Percentiles rank a stretch among this genome's conserved stretches.
phyloP scores from a whole-genome alignment of 1,284 basidiomycete species.

The Cryptococcus sp. region DNA sequence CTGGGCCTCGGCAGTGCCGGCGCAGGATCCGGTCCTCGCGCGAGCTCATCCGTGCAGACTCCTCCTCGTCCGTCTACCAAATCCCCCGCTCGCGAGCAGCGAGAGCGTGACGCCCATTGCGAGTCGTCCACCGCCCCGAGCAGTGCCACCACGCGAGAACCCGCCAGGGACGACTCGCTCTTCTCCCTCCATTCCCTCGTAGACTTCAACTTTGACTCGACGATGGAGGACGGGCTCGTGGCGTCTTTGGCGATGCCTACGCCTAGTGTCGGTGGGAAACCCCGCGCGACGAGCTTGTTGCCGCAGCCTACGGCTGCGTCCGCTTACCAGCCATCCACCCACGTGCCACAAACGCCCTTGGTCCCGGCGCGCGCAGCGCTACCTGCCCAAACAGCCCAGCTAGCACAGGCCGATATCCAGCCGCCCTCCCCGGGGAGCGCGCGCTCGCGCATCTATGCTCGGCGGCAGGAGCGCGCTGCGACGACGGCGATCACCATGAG shows the following conservation, averaged over 20 bases:
- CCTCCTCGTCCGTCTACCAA: slow-evolving; percentile 10
- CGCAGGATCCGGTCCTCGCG: neutral
- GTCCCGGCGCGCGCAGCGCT: slow-evolving; percentile 3
- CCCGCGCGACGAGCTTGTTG: too few species aligned
- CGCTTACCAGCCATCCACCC: too few species aligned
- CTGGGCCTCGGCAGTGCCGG: slow-evolving; percentile 9
- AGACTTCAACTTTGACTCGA: slow-evolving; percentile 42
- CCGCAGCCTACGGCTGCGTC: too few species aligned
- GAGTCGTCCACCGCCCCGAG: slow-evolving; percentile 7
- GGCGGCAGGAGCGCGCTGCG: slow-evolving; percentile 29
- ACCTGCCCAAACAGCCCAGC: slow-evolving; percentile 1
- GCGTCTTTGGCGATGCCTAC: slow-evolving; percentile 30
- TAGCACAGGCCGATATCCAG: neutral
- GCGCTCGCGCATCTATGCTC: slow-evolving; percentile 40
- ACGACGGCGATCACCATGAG: neutral
- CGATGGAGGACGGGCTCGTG: slow-evolving; percentile 37
- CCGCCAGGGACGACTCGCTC: slow-evolving; percentile 7
- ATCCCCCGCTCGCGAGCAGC: slow-evolving; percentile 9
- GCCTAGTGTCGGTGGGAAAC: too few species aligned
- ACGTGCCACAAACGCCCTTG: neutral
- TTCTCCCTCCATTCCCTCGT: slow-evolving; percentile 28
- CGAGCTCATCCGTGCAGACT: slow-evolving; percentile 3
- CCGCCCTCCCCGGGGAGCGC: slow-evolving; percentile 36
- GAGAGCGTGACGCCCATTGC: neutral
- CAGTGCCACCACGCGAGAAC: neutral